Base-by-base conservation (phyloP, 176 grass and related monocot species). In the Echinochloa phyllopogon region DNA sequence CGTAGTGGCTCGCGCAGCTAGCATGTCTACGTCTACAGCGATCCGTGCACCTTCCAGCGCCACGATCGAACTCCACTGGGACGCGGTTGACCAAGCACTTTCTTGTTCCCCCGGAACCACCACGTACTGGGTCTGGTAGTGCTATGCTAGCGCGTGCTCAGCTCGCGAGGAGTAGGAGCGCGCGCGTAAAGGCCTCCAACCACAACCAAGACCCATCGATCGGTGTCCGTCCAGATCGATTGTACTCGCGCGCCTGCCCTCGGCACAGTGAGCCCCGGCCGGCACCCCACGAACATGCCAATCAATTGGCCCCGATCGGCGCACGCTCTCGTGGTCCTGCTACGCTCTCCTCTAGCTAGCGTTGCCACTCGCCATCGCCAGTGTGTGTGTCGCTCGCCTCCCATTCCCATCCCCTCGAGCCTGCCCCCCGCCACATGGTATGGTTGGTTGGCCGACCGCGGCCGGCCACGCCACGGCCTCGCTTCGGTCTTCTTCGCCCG, bases 311-410 rank as follows among this genome's bases (percentile, higher is more conserved):
- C 14, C 23, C 29, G 56, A 17, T 24, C 57, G 44, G n/a, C 40
- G 12, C 82, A 65, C 62, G 82, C 82, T 0, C 39, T 16, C 57
- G 88, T 78, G 84, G 88, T 83, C 86, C 86, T 77, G 51, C 61
- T 2, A 2, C 5, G 10, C 53, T 50, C 82, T 11, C 57, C 20
- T 60, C 6, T 18, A 57, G 0, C 16, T 3, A 83, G 77, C 60
- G 64, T 27, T 6, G 76, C 63, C 62, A 40, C 78, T 40, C 33
- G 36, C 75, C 66, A 24, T 25, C 12, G 33, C 3, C 69, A 38
- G 59, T 20, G 50, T 27, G 75, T 16, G 48, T 47, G 67, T 37
- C 87, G 49, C 44, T 56, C 74, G 4, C 77, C 57, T 74, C 64
- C 39, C 51, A 21, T 49, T 74, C 64, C 39, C 51, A 21, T 49